phyloP scores from a whole-genome alignment of 2,329 filamentous ascomycete genomes.

The Diaporthe citrichinensis region DNA sequence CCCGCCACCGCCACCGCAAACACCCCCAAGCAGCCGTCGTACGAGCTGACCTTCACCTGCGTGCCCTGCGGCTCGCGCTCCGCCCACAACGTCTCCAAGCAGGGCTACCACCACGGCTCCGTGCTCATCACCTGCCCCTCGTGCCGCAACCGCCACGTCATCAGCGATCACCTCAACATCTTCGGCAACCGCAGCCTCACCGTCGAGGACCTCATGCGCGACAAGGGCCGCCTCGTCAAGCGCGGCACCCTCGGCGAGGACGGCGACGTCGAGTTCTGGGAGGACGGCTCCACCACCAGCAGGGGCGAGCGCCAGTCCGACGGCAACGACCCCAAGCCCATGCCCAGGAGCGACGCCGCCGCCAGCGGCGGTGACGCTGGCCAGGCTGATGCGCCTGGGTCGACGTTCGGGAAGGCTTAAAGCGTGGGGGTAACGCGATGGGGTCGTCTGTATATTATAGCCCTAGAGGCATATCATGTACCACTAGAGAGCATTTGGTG shows the following conservation, averaged over 20 bases:
- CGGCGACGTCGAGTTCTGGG: slow-evolving; percentile 95
- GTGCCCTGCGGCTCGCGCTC: slow-evolving; percentile 85
- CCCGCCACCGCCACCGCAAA: slow-evolving; percentile 44
- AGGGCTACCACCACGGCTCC: slow-evolving; percentile 93
- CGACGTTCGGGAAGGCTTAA: slow-evolving; percentile 46
- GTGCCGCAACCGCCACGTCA: slow-evolving; percentile 90
- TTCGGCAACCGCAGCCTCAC: slow-evolving; percentile 80
- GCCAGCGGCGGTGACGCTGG: slow-evolving; percentile 4
- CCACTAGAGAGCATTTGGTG: slow-evolving; percentile 3
- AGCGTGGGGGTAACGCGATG: background rate
- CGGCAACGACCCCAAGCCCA: slow-evolving; percentile 40
- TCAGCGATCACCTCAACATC: slow-evolving; percentile 87
- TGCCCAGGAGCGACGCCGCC: slow-evolving; percentile 8
- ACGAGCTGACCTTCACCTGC: slow-evolving; percentile 94
- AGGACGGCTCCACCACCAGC: slow-evolving; percentile 71
- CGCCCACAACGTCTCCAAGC: slow-evolving; percentile 90
- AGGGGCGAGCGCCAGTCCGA: slow-evolving; percentile 45
- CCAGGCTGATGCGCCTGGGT: slow-evolving; percentile 46
- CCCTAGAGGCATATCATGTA: background rate
- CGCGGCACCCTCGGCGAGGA: slow-evolving; percentile 79
- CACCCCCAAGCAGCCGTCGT: slow-evolving; percentile 71
- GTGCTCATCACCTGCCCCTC: slow-evolving; percentile 89
- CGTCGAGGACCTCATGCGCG: slow-evolving; percentile 82
- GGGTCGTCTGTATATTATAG: background rate
- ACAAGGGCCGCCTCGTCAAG: slow-evolving; percentile 82